A percentile compares a stretch with the other conserved stretches of the same genome.
Conservation (phyloP, 441 rosid genomes). For the Bocquillonia castaneifolia region DNA sequence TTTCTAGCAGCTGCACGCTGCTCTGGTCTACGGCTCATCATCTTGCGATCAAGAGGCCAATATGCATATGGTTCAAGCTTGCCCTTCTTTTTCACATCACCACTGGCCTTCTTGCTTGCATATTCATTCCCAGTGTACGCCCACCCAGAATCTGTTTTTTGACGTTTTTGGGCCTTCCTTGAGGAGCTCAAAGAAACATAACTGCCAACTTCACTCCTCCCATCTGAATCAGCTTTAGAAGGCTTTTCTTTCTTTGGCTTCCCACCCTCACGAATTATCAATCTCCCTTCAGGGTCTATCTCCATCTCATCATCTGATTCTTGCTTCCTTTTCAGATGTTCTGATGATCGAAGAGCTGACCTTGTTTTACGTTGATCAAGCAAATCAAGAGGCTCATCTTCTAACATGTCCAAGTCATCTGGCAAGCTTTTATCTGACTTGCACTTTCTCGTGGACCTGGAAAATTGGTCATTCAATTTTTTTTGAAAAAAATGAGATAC, state of each 20-base stretch:
- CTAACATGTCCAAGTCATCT: constrained; percentile 67
- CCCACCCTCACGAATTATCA: constrained; percentile 55
- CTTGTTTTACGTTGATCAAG: constrained; percentile 76
- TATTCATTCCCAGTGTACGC: constrained; percentile 87
- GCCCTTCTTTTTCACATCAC: constrained; percentile 79
- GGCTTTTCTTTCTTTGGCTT: constrained; percentile 38
- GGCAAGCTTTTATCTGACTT: constrained; percentile 57
- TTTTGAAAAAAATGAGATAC: too few species aligned
- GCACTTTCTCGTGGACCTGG: constrained; percentile 53
- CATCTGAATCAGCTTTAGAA: constrained; percentile 43
- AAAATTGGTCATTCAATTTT: constrained; percentile 7
- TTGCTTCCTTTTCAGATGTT: constrained; percentile 46
- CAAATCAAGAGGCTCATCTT: constrained; percentile 88
- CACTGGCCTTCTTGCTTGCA: constrained; percentile 85
- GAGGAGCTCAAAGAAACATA: constrained; percentile 42
- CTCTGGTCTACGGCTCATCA: constrained; percentile 89
- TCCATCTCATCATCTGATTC: constrained; percentile 83
- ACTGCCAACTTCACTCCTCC: constrained; percentile 56
- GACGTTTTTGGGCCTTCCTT: constrained; percentile 55
- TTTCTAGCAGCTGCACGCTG: constrained; percentile 79
- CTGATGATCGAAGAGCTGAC: constrained; percentile 63
- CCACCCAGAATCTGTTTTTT: constrained; percentile 71
- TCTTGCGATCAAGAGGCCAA: constrained; percentile 95
- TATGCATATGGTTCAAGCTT: constrained; percentile 94
- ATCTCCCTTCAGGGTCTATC: constrained; percentile 74